phyloP scores from a whole-genome alignment of 2,329 filamentous ascomycete genomes.

The Rhinocladiella similis region DNA sequence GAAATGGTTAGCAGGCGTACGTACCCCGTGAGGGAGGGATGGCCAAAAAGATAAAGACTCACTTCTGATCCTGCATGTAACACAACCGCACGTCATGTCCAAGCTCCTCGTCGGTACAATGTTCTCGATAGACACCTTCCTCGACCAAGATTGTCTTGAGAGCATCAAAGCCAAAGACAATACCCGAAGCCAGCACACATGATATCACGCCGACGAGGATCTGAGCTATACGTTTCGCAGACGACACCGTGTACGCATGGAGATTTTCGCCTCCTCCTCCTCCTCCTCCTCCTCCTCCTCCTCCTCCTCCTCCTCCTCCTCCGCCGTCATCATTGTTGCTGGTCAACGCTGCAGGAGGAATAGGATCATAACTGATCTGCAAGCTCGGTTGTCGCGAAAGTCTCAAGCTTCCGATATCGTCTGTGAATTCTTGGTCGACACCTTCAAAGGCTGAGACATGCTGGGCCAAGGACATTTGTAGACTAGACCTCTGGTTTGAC shows the following conservation, averaged over 20 bases:
- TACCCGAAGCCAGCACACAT: conserved; percentile 73
- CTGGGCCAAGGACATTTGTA: conserved; percentile 52
- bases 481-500: too few relatives aligned
- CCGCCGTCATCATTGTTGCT: too few relatives aligned
- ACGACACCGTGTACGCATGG: conserved; percentile 52
- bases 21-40: too few relatives aligned
- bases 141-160: conserved; percentile 76
- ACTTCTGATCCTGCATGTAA: conserved; percentile 57
- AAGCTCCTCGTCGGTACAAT: conserved; percentile 57
- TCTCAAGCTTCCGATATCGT: conserved; percentile 18
- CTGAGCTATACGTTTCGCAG: conserved; percentile 50
- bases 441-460: conserved; percentile 54
- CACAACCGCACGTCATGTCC: conserved; percentile 52
- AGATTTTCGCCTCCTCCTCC: conserved; percentile 44
- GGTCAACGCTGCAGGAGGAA: conserved; percentile 37
- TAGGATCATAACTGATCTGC: conserved; percentile 50
- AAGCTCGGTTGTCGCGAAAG: conserved; percentile 34
- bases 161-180: conserved; percentile 82
- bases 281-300: conserved; percentile 26
- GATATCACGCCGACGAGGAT: conserved; percentile 66
- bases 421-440: conserved; percentile 44
- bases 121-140: conserved; percentile 70
- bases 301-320: background rate
- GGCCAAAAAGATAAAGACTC: conserved; percentile 14
- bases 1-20: too few relatives aligned